Conservation (phyloP, 2,329 filamentous ascomycete species). For the Diaporthe destruens region DNA sequence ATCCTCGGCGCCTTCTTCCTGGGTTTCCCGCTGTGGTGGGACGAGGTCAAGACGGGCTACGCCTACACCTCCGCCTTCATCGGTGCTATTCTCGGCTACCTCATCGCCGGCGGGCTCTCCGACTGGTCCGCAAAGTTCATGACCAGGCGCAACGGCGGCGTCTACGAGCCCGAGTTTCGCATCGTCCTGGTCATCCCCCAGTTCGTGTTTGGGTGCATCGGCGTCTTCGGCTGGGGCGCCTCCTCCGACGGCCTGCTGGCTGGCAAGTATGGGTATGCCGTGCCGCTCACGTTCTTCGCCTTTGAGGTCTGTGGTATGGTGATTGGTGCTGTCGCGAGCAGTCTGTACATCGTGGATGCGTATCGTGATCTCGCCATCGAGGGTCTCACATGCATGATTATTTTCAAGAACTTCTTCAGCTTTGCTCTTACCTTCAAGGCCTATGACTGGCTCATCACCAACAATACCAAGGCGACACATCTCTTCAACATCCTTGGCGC, state of each 20-base stretch:
- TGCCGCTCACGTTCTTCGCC: constrained; percentile 85
- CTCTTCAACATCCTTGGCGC: constrained; percentile 78
- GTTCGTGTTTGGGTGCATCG: constrained; percentile 80
- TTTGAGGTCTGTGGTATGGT: constrained; percentile 92
- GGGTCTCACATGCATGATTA: constrained; percentile 87
- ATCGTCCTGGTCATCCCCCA: constrained; percentile 87
- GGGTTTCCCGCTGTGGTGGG: constrained; percentile 83
- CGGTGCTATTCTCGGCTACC: constrained; percentile 82
- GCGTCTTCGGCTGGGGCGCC: constrained; percentile 87
- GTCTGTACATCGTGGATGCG: constrained; percentile 91
- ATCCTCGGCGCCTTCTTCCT: constrained; percentile 87
- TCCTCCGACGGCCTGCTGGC: constrained; percentile 71
- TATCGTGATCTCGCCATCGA: constrained; percentile 90
- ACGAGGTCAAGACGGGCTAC: constrained; percentile 85
- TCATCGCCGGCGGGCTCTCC: constrained; percentile 78
- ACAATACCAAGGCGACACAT: constrained; percentile 66
- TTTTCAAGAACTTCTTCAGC: constrained; percentile 96
- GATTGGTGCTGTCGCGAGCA: constrained; percentile 86
- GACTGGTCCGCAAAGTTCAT: constrained; percentile 79
- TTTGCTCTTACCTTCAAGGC: constrained; percentile 87
- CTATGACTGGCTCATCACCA: constrained; percentile 82
- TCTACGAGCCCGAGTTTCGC: constrained; percentile 93
- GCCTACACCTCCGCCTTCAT: constrained; percentile 88
- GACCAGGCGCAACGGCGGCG: constrained; percentile 80
- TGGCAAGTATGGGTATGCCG: constrained; percentile 74